Conservation (phyloP, 208 protist species). For the Leishmania tropica region DNA sequence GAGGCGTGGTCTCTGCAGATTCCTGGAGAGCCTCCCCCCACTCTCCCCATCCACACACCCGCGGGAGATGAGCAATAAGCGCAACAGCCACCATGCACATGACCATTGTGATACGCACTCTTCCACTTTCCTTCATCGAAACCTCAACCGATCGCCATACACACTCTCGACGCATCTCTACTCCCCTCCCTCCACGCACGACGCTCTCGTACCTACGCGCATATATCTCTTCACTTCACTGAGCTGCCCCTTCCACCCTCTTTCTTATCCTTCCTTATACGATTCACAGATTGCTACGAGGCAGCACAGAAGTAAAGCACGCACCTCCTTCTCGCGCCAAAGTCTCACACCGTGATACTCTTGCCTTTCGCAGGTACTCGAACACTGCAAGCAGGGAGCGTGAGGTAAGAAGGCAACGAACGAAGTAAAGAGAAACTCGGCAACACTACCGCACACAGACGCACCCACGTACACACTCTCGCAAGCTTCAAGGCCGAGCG, state of each 20-base stretch:
- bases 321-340: not conserved
- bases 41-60: not conserved
- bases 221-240: not conserved
- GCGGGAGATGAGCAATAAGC: not conserved
- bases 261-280: not conserved
- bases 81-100: not conserved
- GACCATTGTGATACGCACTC: not conserved
- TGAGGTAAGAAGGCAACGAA: not conserved
- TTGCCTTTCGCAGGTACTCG: not conserved
- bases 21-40: not conserved
- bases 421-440: not conserved
- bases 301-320: not conserved
- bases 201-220: not conserved
- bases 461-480: not conserved
- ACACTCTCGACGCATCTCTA: not conserved
- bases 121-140: not conserved
- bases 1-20: not conserved
- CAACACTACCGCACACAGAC: not conserved
- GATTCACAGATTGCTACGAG: not conserved
- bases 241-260: not conserved
- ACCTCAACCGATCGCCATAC: not conserved
- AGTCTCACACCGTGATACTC: not conserved
- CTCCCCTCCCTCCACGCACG: not conserved
- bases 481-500: not conserved
- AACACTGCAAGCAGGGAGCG: not conserved